A percentile compares a stretch with the other conserved stretches of the same genome.
Conservation (phyloP, 371 early-diverging fungal species). For the Zychaea mexicana region DNA sequence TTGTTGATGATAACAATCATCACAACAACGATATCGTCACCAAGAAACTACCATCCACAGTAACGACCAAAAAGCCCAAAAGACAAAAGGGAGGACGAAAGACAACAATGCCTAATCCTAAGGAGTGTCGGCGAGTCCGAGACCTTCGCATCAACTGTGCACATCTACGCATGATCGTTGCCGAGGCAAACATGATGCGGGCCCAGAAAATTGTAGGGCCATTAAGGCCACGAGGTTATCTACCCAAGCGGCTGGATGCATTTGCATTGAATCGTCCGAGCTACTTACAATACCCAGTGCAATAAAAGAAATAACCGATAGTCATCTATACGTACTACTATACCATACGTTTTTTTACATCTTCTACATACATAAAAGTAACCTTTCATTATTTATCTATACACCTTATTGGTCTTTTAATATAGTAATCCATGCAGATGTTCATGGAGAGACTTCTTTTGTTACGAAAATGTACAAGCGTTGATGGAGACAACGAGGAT, state of each 20-base stretch:
- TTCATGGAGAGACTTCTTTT: background rate
- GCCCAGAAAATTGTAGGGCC: slow-evolving; percentile 62
- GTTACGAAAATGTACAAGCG: background rate
- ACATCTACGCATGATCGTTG: slow-evolving; percentile 62
- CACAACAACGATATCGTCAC: background rate
- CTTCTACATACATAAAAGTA: too few species aligned
- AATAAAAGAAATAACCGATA: background rate
- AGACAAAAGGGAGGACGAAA: background rate
- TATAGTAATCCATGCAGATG: too few species aligned
- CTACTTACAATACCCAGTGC: slow-evolving; percentile 16
- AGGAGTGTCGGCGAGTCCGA: slow-evolving; percentile 23
- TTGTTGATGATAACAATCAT: too few species aligned
- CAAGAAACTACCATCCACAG: background rate
- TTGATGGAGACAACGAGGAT: background rate
- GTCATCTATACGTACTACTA: too few species aligned
- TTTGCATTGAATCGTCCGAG: slow-evolving; percentile 32
- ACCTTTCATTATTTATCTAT: too few species aligned
- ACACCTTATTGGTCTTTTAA: too few species aligned
- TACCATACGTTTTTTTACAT: background rate
- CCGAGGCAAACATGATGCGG: slow-evolving; percentile 64
- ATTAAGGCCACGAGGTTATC: slow-evolving; percentile 51
- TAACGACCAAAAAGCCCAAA: background rate
- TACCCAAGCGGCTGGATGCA: slow-evolving; percentile 48
- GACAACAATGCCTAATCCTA: background rate
- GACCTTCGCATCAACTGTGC: slow-evolving; percentile 55